A percentile compares a stretch with the other conserved stretches of the same genome.
These are phyloP conservation scores for Calonectria ilicicola DNA, from an alignment of 2,329 filamentous ascomycete genomes.

Conservation along the genomic window DNA sequence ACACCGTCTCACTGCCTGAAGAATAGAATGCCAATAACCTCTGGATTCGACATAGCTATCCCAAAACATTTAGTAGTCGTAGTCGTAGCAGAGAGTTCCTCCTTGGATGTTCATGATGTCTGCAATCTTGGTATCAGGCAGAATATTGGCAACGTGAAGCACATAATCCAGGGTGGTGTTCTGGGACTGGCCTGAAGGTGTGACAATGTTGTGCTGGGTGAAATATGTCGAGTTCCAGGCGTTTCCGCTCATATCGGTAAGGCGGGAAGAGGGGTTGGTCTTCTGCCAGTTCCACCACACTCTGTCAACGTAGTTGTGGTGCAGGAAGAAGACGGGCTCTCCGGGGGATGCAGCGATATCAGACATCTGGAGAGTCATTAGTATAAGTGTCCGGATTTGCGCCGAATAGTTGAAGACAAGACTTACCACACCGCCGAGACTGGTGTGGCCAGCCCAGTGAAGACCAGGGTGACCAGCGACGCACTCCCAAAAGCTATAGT, in stretches of 20 bases:
- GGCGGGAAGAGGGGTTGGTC: not conserved
- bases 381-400: not conserved
- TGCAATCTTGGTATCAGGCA: not conserved
- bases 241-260: not conserved
- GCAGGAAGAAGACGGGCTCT: not conserved
- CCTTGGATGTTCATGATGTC: conserved; percentile 2
- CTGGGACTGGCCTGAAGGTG: not conserved
- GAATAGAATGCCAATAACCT: too few relatives aligned
- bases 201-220: not conserved
- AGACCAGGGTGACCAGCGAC: not conserved
- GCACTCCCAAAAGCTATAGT: not conserved
- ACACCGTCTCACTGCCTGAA: too few relatives aligned
- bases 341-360: not conserved
- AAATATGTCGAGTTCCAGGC: conserved; percentile 3
- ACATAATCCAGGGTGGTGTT: conserved; percentile 1
- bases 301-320: conserved; percentile 2
- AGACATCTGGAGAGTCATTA: not conserved
- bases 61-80: not conserved
- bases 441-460: not conserved
- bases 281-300: not conserved
- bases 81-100: not conserved
- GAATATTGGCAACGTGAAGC: not conserved
- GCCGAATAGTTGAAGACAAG: too few relatives aligned
- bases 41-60: too few relatives aligned
- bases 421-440: not conserved